Conservation (phyloP, 1,139 yeast genomes). For the Lodderomyces metapsilosis region DNA sequence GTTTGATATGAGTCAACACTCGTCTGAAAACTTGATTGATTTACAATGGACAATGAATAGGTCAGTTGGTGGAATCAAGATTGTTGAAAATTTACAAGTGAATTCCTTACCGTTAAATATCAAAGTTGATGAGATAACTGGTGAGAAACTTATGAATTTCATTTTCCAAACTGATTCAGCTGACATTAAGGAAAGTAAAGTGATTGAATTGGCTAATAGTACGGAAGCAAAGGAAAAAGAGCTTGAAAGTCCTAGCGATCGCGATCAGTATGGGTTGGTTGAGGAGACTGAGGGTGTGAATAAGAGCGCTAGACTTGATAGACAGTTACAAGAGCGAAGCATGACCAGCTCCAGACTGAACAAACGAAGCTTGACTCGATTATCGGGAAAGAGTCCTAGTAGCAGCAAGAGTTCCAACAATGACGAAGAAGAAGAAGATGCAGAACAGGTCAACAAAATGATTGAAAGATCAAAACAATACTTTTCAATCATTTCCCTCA, state of each 20-base stretch:
- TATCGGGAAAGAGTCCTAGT: slow-evolving; percentile 1
- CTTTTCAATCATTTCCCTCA: slow-evolving; percentile 52
- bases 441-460: slow-evolving; percentile 53
- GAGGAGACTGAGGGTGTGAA: slow-evolving; percentile 16
- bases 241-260: slow-evolving; percentile 10
- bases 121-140: slow-evolving; percentile 60
- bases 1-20: slow-evolving; percentile 11
- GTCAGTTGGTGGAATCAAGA: slow-evolving; percentile 67
- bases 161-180: slow-evolving; percentile 46
- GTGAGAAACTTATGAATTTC: slow-evolving; percentile 53
- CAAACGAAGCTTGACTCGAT: slow-evolving; percentile 6
- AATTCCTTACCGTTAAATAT: slow-evolving; percentile 54
- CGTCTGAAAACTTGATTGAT: slow-evolving; percentile 31
- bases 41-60: slow-evolving; percentile 64
- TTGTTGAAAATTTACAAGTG: slow-evolving; percentile 54
- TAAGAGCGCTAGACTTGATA: slow-evolving; percentile 12
- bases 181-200: slow-evolving; percentile 30
- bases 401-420: neutral
- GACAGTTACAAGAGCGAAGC: slow-evolving; percentile 7
- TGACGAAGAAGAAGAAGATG: slow-evolving; percentile 12
- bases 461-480: slow-evolving; percentile 56
- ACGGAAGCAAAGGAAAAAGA: slow-evolving; percentile 11
- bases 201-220: slow-evolving; percentile 17
- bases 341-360: slow-evolving; percentile 3
- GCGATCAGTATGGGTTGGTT: slow-evolving; percentile 16